phyloP scores from a whole-genome alignment of 176 grass and related monocot species.

The Zea luxurians region DNA sequence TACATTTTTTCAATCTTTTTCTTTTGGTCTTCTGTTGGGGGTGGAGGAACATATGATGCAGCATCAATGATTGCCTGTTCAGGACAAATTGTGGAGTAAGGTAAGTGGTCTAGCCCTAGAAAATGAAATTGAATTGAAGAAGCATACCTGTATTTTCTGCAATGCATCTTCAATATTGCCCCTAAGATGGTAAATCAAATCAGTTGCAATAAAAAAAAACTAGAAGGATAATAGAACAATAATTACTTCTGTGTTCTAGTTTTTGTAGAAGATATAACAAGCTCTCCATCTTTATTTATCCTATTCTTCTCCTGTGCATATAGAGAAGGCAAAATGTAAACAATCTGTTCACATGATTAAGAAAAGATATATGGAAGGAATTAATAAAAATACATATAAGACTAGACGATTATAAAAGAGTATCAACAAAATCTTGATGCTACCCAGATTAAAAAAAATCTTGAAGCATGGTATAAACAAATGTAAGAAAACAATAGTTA shows the following conservation, averaged over 20 bases:
- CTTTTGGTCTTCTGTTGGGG: conserved; percentile 92
- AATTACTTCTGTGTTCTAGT: conserved; percentile 93
- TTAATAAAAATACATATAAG: neutral
- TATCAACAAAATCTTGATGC: no score
- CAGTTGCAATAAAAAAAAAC: conserved; percentile 30
- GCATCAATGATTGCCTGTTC: conserved; percentile 86
- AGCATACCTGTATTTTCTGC: conserved; percentile 85
- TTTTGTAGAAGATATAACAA: conserved; percentile 98
- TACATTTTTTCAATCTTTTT: conserved; percentile 97
- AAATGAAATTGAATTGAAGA: conserved; percentile 20
- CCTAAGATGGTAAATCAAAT: conserved; percentile 47
- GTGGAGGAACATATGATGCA: conserved; percentile 90
- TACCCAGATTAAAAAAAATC: no score
- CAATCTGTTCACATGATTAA: neutral
- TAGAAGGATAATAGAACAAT: conserved; percentile 2
- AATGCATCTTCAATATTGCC: conserved; percentile 93
- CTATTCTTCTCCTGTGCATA: conserved; percentile 83
- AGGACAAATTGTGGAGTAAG: conserved; percentile 27
- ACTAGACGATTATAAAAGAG: neutral
- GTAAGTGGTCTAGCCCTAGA: conserved; percentile 14
- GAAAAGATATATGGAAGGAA: conserved; percentile 1
- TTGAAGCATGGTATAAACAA: neutral
- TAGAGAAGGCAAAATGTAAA: conserved; percentile 20
- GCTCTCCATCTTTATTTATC: conserved; percentile 90
- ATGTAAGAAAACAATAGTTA: neutral